A percentile compares a stretch with the other conserved stretches of the same genome.
phyloP scores from a whole-genome alignment of 441 rosid genomes.

The Capsella rubella region DNA sequence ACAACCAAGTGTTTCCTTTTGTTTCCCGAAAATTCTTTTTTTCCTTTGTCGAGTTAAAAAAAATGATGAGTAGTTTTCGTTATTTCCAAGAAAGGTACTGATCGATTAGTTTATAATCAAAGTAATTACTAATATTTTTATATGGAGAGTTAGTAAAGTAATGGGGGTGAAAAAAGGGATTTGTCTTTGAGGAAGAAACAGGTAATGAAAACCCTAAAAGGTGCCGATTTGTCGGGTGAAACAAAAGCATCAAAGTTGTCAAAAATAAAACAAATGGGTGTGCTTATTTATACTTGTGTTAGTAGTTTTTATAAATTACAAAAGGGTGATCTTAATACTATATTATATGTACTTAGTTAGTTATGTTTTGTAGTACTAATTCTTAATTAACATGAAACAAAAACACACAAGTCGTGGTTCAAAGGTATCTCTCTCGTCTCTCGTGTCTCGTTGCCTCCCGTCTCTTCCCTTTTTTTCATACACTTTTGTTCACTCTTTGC shows the following conservation, averaged over 20 bases:
- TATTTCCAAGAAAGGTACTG: slow-evolving; percentile 42
- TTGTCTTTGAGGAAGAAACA: slow-evolving; percentile 48
- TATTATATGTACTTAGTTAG: background rate
- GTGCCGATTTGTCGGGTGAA: slow-evolving; percentile 51
- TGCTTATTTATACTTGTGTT: slow-evolving; percentile 46
- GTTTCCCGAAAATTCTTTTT: slow-evolving; percentile 44
- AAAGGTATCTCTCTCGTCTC: slow-evolving; percentile 44
- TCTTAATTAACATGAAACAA: slow-evolving; percentile 18
- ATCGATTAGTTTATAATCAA: slow-evolving; percentile 25
- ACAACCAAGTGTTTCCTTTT: slow-evolving; percentile 40
- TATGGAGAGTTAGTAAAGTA: slow-evolving; percentile 19
- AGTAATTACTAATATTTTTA: slow-evolving; percentile 12
- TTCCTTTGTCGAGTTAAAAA: slow-evolving; percentile 36
- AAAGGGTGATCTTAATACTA: slow-evolving; percentile 1
- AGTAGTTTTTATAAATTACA: slow-evolving; percentile 1
- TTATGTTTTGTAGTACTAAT: background rate
- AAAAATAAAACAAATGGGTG: slow-evolving; percentile 47
- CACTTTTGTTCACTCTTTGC: slow-evolving; percentile 40
- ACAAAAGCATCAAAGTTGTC: slow-evolving; percentile 51
- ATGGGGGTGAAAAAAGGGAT: slow-evolving; percentile 39
- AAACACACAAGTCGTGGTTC: slow-evolving; percentile 35
- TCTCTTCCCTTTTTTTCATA: slow-evolving; percentile 40
- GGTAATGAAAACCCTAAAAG: slow-evolving; percentile 50
- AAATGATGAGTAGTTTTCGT: slow-evolving; percentile 44
- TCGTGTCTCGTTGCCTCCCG: slow-evolving; percentile 39